These are phyloP conservation scores for Penicillium paradoxum DNA, from an alignment of 495 filamentous ascomycete species.

Conservation along the genomic window DNA sequence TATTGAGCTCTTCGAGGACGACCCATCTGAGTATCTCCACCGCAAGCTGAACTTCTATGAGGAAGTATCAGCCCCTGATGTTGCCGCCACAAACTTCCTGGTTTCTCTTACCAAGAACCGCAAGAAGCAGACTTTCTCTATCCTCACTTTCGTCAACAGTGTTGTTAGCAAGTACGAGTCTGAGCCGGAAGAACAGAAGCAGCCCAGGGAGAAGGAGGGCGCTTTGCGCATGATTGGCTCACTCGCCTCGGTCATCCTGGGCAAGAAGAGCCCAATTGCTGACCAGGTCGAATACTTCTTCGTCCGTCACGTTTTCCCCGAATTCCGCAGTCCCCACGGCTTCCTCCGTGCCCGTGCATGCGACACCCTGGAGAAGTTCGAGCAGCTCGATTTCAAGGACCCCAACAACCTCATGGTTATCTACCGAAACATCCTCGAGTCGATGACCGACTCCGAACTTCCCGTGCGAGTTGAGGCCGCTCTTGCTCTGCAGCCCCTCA, in stretches of 20 bases:
- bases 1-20: slow-evolving; percentile 85
- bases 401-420: slow-evolving; percentile 88
- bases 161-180: slow-evolving; percentile 88
- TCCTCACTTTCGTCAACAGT: slow-evolving; percentile 88
- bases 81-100: slow-evolving; percentile 94
- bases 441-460: slow-evolving; percentile 86
- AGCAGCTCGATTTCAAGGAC: slow-evolving; percentile 93
- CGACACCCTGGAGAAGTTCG: slow-evolving; percentile 96
- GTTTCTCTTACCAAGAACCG: slow-evolving; percentile 90
- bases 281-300: slow-evolving; percentile 99
- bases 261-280: slow-evolving; percentile 96
- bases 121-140: slow-evolving; percentile 91
- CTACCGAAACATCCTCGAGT: slow-evolving; percentile 94
- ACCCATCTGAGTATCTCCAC: slow-evolving; percentile 94
- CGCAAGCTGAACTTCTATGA: slow-evolving; percentile 97
- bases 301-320: slow-evolving; percentile 95
- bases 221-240: slow-evolving; percentile 97
- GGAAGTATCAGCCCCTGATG: slow-evolving; percentile 91
- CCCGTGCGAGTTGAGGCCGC: slow-evolving; percentile 94
- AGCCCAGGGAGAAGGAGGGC: slow-evolving; percentile 91
- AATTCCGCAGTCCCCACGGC: slow-evolving; percentile 89
- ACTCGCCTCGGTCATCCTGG: slow-evolving; percentile 84
- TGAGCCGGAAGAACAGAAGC: slow-evolving; percentile 78
- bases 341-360: slow-evolving; percentile 94
- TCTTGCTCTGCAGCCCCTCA: slow-evolving; percentile 89